Evolutionary conservation across 176 grass and related monocot species (phyloP).

Genomic region (Carex kokanica): DNA sequence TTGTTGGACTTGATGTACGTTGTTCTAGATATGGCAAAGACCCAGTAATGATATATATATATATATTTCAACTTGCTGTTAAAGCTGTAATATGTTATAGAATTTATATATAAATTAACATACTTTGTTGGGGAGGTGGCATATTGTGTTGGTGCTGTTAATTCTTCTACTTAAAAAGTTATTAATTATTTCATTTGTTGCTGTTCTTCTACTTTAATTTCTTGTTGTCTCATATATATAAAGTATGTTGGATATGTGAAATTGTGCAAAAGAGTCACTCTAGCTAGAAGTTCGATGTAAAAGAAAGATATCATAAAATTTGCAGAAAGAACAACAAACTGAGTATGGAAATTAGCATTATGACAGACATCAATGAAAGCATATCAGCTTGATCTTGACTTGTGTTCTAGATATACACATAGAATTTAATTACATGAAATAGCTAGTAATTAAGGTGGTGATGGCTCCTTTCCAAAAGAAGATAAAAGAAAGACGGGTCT

Average conservation of each 20-base stretch:
- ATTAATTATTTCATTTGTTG: background rate
- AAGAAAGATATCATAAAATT: background rate
- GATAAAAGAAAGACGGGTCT: constrained; percentile 31
- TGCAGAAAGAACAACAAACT: background rate
- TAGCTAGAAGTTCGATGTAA: background rate
- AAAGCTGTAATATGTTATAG: background rate
- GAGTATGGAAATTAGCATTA: background rate
- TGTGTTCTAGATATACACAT: background rate
- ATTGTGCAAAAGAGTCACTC: constrained; percentile 4
- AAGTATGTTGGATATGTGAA: background rate
- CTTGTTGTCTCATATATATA: background rate
- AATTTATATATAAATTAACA: background rate
- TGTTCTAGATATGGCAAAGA: constrained; percentile 1
- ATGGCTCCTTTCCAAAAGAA: constrained; percentile 5
- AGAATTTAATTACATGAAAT: background rate
- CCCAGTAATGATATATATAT: background rate
- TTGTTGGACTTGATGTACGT: constrained; percentile 13
- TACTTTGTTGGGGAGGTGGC: background rate
- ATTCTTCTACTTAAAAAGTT: background rate
- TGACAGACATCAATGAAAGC: background rate
- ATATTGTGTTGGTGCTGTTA: no score
- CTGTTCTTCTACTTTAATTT: background rate
- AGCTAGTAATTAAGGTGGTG: background rate
- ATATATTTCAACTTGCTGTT: background rate
- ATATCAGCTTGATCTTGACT: background rate